Percentiles rank a stretch among this genome's conserved stretches.
Conservation (phyloP, 108 stramenopile species). For the Schizochytrium sp. region DNA sequence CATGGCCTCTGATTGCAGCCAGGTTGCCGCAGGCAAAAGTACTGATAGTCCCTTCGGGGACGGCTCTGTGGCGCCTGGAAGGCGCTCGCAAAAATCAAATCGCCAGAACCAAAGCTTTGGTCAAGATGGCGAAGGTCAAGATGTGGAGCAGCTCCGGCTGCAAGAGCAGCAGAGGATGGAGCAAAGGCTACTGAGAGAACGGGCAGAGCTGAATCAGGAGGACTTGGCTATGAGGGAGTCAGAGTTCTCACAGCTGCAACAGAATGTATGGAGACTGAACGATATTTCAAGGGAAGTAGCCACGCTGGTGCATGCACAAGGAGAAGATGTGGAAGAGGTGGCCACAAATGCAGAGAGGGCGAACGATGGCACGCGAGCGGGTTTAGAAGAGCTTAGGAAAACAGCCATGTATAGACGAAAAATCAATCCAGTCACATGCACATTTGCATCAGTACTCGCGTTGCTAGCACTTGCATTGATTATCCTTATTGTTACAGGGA, state of each 20-base stretch:
- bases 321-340: slow-evolving; percentile 27
- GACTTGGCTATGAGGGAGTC: slow-evolving; percentile 35
- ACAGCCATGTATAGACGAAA: slow-evolving; percentile 56
- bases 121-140: background rate
- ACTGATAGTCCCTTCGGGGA: background rate
- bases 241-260: slow-evolving; percentile 20
- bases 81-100: no score
- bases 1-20: background rate
- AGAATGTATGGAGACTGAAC: slow-evolving; percentile 7
- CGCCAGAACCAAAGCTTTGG: no score
- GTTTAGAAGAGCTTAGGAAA: background rate
- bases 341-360: slow-evolving; percentile 24
- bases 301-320: slow-evolving; percentile 17
- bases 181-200: slow-evolving; percentile 8
- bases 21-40: background rate
- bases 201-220: slow-evolving; percentile 6
- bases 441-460: background rate
- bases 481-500: background rate
- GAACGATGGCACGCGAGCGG: background rate
- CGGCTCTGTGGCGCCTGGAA: background rate
- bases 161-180: slow-evolving; percentile 16
- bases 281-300: slow-evolving; percentile 39
- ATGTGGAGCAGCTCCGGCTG: background rate
- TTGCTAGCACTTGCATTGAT: background rate
- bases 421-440: slow-evolving; percentile 30